These are phyloP conservation scores for Dipteronia dyeriana DNA, from an alignment of 345 rosid species.

Conservation along the genomic window DNA sequence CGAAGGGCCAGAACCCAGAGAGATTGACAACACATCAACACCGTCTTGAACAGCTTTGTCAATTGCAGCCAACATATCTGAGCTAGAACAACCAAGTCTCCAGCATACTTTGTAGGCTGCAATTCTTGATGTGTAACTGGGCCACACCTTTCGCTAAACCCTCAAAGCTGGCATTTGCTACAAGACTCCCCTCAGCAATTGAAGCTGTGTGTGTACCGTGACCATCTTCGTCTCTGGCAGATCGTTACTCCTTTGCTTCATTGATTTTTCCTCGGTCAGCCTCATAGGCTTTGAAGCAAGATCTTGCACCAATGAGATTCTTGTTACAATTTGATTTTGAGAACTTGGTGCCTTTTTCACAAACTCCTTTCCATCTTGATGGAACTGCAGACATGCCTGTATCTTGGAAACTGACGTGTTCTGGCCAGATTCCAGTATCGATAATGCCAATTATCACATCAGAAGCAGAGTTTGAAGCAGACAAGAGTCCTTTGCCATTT, in stretches of 20 bases:
- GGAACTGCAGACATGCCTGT: constrained; percentile 57
- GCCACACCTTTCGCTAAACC: constrained; percentile 67
- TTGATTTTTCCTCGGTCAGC: constrained; percentile 43
- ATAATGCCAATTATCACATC: constrained; percentile 70
- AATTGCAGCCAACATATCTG: constrained; percentile 70
- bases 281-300: constrained; percentile 64
- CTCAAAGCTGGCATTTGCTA: constrained; percentile 41
- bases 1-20: constrained; percentile 59
- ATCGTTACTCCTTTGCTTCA: constrained; percentile 52
- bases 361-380: constrained; percentile 67
- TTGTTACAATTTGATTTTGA: constrained; percentile 58
- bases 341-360: constrained; percentile 67
- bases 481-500: constrained; percentile 58
- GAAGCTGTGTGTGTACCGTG: constrained; percentile 92
- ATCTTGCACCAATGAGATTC: constrained; percentile 75
- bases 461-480: constrained; percentile 34
- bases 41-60: constrained; percentile 74
- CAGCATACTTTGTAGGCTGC: constrained; percentile 80
- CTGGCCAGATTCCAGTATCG: constrained; percentile 84
- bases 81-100: constrained; percentile 55
- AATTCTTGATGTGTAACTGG: constrained; percentile 65
- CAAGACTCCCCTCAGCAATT: constrained; percentile 65
- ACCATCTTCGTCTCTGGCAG: constrained; percentile 70
- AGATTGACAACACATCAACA: constrained; percentile 75
- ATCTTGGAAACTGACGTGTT: constrained; percentile 70